These are phyloP conservation scores for Cadophora luteo-olivacea DNA, from an alignment of 2,329 filamentous ascomycete genomes.

Conservation along the genomic window DNA sequence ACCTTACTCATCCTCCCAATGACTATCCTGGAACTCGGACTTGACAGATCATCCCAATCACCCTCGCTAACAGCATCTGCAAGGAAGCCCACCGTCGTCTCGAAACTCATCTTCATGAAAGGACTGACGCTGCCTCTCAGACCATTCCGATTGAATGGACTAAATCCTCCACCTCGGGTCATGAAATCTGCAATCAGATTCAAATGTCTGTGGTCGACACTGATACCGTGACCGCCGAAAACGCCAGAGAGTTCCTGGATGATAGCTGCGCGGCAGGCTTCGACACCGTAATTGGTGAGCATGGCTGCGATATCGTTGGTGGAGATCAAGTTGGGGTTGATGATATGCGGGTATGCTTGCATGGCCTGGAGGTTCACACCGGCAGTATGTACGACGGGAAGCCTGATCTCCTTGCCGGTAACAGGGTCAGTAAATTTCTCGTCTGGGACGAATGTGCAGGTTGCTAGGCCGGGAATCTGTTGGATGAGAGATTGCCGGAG, in stretches of 20 bases:
- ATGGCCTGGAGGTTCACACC: conserved; percentile 91
- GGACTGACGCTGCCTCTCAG: conserved; percentile 84
- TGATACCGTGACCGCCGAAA: conserved; percentile 90
- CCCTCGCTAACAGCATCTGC: conserved; percentile 90
- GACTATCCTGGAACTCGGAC: conserved; percentile 87
- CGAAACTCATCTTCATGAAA: conserved; percentile 99
- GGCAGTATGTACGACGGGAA: conserved; percentile 73
- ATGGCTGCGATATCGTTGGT: conserved; percentile 94
- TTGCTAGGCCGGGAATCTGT: conserved; percentile 78
- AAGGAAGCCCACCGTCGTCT: conserved; percentile 93
- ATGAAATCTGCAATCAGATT: conserved; percentile 97
- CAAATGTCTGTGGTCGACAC: conserved; percentile 88
- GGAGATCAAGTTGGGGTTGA: conserved; percentile 84
- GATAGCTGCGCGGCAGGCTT: conserved; percentile 88
- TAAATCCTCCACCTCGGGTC: conserved; percentile 91
- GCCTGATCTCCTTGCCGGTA: conserved; percentile 56
- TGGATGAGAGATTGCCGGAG: conserved; percentile 83
- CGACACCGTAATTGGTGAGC: conserved; percentile 86
- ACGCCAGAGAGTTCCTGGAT: conserved; percentile 85
- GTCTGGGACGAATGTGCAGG: conserved; percentile 70
- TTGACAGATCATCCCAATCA: conserved; percentile 87
- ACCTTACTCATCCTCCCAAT: conserved; percentile 82
- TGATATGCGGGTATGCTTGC: conserved; percentile 84
- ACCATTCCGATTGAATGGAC: conserved; percentile 90
- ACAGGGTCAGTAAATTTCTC: conserved; percentile 58